Percentiles rank a stretch among this genome's conserved stretches.
Evolutionary conservation across 2,329 filamentous ascomycete species (phyloP).

Genomic region (Colletotrichum navitas): DNA sequence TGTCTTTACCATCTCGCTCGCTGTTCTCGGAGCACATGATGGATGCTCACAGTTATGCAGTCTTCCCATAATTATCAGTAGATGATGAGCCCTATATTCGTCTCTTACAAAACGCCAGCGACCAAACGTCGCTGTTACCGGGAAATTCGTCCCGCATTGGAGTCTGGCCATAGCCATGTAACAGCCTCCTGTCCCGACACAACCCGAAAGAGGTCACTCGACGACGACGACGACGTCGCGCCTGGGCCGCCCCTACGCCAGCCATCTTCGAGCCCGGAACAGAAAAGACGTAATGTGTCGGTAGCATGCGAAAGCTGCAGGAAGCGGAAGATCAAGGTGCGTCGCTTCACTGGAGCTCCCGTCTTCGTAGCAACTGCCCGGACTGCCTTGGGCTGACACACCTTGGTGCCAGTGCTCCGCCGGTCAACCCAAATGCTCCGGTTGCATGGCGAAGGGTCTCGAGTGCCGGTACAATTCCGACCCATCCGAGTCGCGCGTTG

Average conservation of each 20-base stretch:
- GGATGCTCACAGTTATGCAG: not conserved
- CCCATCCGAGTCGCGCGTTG: constrained; percentile 25
- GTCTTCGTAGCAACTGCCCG: not conserved
- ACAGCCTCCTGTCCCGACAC: no score
- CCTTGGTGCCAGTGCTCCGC: constrained; percentile 54
- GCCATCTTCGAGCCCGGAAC: not conserved
- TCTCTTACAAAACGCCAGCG: not conserved
- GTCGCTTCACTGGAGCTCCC: not conserved
- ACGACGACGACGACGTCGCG: no score
- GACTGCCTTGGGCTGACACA: constrained; percentile 6
- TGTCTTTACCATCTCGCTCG: not conserved
- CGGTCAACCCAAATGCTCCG: constrained; percentile 55
- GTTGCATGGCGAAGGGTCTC: constrained; percentile 51
- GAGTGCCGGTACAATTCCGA: constrained; percentile 56
- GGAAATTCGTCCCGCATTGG: constrained; percentile 25
- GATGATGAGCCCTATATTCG: not conserved
- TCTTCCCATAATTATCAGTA: no score
- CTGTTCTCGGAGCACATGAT: not conserved
- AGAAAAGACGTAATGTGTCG: constrained; percentile 15
- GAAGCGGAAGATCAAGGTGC: constrained; percentile 28
- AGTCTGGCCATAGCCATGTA: not conserved
- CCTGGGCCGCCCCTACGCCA: not conserved
- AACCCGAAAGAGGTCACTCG: not conserved
- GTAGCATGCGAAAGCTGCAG: constrained; percentile 29
- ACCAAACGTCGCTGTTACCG: constrained; percentile 4